Evolutionary conservation across 805 yeast species (phyloP).

Genomic region (Pichia paraexigua): DNA sequence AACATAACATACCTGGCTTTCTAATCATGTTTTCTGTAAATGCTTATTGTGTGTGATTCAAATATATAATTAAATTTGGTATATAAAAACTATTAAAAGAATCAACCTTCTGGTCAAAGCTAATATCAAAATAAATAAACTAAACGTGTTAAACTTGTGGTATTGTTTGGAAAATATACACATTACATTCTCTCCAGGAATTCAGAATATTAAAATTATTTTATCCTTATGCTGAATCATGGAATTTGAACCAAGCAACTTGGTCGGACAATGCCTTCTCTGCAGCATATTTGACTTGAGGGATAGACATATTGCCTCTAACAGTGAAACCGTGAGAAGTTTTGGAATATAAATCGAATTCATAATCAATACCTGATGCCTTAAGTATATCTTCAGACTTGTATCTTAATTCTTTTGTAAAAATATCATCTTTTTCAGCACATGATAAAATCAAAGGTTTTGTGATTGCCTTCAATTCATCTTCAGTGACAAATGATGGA

Average conservation of each 20-base stretch:
- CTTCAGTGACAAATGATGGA: constrained; percentile 65
- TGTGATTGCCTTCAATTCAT: constrained; percentile 50
- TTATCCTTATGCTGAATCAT: constrained; percentile 10
- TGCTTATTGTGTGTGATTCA: no score
- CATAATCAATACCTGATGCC: constrained; percentile 48
- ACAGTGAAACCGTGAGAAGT: constrained; percentile 72
- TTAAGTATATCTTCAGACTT: constrained; percentile 44
- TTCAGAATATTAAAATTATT: no score
- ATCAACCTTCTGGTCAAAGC: no score
- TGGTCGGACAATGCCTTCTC: constrained; percentile 54
- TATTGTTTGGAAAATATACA: no score
- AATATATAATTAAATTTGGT: no score
- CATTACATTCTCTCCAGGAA: no score
- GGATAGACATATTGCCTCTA: constrained; percentile 60
- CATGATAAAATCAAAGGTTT: constrained; percentile 65
- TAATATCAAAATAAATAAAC: no score
- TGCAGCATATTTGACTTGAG: constrained; percentile 52
- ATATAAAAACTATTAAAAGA: no score
- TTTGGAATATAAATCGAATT: constrained; percentile 53
- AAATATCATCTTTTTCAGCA: constrained; percentile 62
- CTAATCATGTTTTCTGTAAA: no score
- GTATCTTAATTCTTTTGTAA: constrained; percentile 56
- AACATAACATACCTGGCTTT: no score
- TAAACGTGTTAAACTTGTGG: no score
- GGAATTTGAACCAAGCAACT: constrained; percentile 24